A percentile compares a stretch with the other conserved stretches of the same genome.
Conservation (phyloP, 2,329 filamentous ascomycete species). For the Leptographium flavum region DNA sequence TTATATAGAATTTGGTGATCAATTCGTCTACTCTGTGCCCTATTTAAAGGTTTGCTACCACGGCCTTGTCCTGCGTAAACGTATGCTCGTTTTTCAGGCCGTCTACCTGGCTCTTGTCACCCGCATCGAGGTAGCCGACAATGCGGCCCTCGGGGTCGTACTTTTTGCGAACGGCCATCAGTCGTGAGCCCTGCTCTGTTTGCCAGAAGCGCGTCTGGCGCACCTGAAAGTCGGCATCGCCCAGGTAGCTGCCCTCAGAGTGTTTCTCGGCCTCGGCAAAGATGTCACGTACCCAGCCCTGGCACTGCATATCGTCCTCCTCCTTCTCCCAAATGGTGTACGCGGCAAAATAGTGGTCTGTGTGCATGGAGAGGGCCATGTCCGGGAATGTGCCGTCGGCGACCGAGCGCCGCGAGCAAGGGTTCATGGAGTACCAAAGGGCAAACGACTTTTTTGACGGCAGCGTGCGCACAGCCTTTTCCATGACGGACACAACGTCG, state of each 20-base stretch:
- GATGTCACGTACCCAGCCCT: slow-evolving; percentile 27
- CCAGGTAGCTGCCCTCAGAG: slow-evolving; percentile 35
- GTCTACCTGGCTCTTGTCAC: slow-evolving; percentile 2
- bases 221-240: slow-evolving; percentile 37
- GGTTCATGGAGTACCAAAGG: slow-evolving; percentile 37
- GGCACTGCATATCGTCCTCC: slow-evolving; percentile 27
- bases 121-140: slow-evolving; percentile 8
- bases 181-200: slow-evolving; percentile 14
- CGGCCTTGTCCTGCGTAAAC: slow-evolving; percentile 2
- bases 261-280: slow-evolving; percentile 25
- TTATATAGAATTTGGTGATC: no score
- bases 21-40: no score
- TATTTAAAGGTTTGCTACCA: no score
- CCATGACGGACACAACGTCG: slow-evolving; percentile 28
- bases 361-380: slow-evolving; percentile 42
- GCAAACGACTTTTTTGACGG: slow-evolving; percentile 29
- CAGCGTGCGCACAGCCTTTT: slow-evolving; percentile 31
- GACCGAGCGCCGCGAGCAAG: slow-evolving; percentile 24
- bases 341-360: slow-evolving; percentile 40
- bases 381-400: slow-evolving; percentile 14
- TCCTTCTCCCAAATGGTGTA: slow-evolving; percentile 35
- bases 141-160: slow-evolving; percentile 7
- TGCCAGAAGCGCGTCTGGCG: slow-evolving; percentile 33
- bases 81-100: slow-evolving; percentile 7
- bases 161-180: slow-evolving; percentile 5